Base-by-base conservation (phyloP, 148 eudicot species). In the Talinum fruticosum region DNA sequence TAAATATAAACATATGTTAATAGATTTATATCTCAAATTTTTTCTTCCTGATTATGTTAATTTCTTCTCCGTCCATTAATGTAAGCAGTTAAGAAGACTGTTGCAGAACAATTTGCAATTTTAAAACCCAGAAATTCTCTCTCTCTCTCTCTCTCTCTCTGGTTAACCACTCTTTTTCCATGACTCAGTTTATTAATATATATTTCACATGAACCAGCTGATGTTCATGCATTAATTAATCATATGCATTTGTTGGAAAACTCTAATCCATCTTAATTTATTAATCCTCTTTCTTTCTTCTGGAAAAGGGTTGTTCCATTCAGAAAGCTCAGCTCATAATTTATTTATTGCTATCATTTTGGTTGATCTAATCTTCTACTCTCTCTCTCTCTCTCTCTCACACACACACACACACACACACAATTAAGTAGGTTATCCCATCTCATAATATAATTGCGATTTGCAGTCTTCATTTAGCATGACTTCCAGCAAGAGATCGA, bases 151-250 rank as follows among this genome's bases (percentile, higher is more conserved):
- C 10, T 8, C 75, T 81, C 66, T 81, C 70, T 65, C 41, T 81
- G 41, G 78, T 67, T 82, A 82, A 77, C 81, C 80, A 73, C 84
- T 82, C 81, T 73, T 77, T 67, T 82, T 77, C 78, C 80, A 77
- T 75, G 80, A 82, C 76, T 71, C 41, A 77, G 74, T 75, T 44
- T 32, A 64, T 29, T 64, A 29, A 29, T 10, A 24, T 64, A 29
- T 10, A 24, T 64, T 72, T 30, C 72, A 72, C 73, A 81, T 64
- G 73, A 10, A 41, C 2, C 2, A 8, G 67, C 34, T 26, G 34
- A 28, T 28, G 3, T 10, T 8, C 12, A 41, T 41, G 47, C 47
- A 41, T 0, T 41, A 41, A 41, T 51, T 24, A 21, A 72, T 51
- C 72, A 62, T 64, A 66, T 72, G 66, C 49, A 73, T 81, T 77